Evolutionary conservation across 2,329 filamentous ascomycete genomes (phyloP), one percentile per base, ranked within the genome.

Genomic region (Aureobasidium sp.): DNA sequence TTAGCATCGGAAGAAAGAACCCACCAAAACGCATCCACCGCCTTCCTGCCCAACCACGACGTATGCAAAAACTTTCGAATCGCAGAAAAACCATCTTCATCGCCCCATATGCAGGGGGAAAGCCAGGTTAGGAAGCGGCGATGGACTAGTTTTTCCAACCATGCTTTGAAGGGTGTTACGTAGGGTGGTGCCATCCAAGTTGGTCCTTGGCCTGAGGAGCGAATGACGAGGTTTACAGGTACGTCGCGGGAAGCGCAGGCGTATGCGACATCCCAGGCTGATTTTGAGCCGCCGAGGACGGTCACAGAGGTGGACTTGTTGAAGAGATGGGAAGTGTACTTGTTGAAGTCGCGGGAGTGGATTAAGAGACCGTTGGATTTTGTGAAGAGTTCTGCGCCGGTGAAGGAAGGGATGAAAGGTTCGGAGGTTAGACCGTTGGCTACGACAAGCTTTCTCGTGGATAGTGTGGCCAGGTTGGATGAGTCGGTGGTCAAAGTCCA

Each of bases 81-180:
- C 11, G 74, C 75, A 13, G 78, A 75, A 65, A 81, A 87, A 1
- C 85, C 86, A 67, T 85, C 85, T 2, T 79, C 81, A 1, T 79
- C 76, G 5, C 85, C 86, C 85, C 87, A 92, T 14, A 88, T 80
- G 68, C 88, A 91, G 0, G 89, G 89, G 57, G 83, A 86, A 72
- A 92, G 85, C 85, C 86, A 91, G 2, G 84, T 88, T 58, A 91
- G 74, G 64, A 88, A 79, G 0, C 89, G 84, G 0, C 83, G 87
- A 37, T 82, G 81, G 5, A 87, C 80, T 5, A 91, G 78, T 67
- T 86, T 84, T 72, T 91, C 87, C 0, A 90, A 74, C 80, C 83
- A 85, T 62, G 80, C 81, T 70, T 86, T 86, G n/a, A 88, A 69
- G 0, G 86, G 85, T 1, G 86, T 88, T 16, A 89, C 85, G 61